phyloP scores from a whole-genome alignment of 805 yeast genomes.

The Saccharomycopsis guyanensis region DNA sequence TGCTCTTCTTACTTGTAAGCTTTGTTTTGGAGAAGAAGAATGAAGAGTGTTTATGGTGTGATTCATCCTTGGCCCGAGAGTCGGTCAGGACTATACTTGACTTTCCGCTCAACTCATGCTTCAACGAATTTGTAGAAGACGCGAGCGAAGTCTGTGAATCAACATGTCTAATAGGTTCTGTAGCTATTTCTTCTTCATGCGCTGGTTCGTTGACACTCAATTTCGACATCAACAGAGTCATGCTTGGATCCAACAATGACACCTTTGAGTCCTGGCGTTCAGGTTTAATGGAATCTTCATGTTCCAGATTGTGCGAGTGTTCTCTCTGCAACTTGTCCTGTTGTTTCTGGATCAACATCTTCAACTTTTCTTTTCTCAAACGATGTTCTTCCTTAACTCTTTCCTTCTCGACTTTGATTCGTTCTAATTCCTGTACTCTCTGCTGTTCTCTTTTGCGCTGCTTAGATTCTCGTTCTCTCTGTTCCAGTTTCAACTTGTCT shows the following conservation, averaged over 20 bases:
- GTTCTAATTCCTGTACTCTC: background rate
- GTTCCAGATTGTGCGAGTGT: no score
- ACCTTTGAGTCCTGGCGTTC: no score
- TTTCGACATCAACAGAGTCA: background rate
- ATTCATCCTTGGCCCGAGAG: background rate
- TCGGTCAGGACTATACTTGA: background rate
- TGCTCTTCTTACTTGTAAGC: background rate
- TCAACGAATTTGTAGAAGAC: background rate
- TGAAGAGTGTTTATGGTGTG: background rate
- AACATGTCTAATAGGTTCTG: no score
- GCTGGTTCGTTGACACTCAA: background rate
- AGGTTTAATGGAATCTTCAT: no score
- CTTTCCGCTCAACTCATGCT: background rate
- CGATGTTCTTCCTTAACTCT: slow-evolving; percentile 11
- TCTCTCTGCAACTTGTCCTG: no score
- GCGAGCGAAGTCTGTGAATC: no score
- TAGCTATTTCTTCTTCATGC: no score
- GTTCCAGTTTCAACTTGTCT: background rate
- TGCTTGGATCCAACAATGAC: background rate
- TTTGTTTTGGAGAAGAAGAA: background rate
- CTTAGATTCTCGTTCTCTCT: background rate
- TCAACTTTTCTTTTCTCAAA: slow-evolving; percentile 1
- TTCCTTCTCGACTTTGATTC: slow-evolving; percentile 8
- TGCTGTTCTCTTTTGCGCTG: slow-evolving; percentile 2
- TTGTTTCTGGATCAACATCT: background rate